Conservation (phyloP, 805 yeast genomes). For the Kuraishia capsulata region DNA sequence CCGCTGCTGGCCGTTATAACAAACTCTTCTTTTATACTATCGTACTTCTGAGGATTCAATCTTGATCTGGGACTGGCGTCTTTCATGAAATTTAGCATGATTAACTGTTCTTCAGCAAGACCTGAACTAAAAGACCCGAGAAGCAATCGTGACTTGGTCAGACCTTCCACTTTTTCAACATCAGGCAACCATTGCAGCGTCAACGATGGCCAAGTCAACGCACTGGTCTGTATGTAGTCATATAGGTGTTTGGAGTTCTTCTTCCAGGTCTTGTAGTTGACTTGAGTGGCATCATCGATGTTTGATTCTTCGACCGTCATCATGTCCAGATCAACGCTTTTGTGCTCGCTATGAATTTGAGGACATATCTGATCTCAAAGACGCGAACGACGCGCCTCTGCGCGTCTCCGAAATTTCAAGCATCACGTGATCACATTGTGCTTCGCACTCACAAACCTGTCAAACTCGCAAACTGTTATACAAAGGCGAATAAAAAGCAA, state of each 20-base stretch:
- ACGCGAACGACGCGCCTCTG: too few relatives aligned
- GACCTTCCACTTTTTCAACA: slow-evolving; percentile 14
- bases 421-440: too few relatives aligned
- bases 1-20: slow-evolving; percentile 17
- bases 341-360: too few relatives aligned
- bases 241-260: slow-evolving; percentile 51
- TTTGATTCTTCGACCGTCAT: not conserved
- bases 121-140: slow-evolving; percentile 61
- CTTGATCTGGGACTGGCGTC: not conserved
- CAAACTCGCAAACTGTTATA: too few relatives aligned
- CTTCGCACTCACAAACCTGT: too few relatives aligned
- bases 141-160: slow-evolving; percentile 27
- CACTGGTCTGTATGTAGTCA: slow-evolving; percentile 39
- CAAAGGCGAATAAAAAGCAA: too few relatives aligned
- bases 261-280: slow-evolving; percentile 46
- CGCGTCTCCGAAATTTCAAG: too few relatives aligned
- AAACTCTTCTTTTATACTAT: slow-evolving; percentile 24
- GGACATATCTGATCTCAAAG: too few relatives aligned
- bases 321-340: too few relatives aligned
- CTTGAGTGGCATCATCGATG: not conserved
- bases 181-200: slow-evolving; percentile 61
- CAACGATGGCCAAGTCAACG: slow-evolving; percentile 57
- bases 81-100: slow-evolving; percentile 6
- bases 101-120: slow-evolving; percentile 38
- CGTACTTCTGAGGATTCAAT: slow-evolving; percentile 21